Base-by-base conservation (phyloP, 345 rosid species). In the Camelina hispida region DNA sequence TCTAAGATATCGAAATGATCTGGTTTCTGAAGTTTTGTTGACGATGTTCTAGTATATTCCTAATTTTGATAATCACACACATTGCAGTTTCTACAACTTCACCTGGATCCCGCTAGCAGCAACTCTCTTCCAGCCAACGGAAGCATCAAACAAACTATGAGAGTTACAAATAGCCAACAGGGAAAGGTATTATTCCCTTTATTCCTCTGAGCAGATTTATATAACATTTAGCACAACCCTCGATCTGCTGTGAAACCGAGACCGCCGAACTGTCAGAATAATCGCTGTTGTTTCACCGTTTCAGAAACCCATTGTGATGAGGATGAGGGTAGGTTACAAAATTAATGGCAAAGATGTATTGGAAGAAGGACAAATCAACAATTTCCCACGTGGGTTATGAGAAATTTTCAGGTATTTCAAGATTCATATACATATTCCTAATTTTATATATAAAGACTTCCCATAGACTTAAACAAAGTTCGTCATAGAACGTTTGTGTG, bases 341-440 rank as follows among this genome's bases (percentile, higher is more conserved):
- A 56, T 79, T 69, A 83, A 91, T 75, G 81, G 79, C 68, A 90
- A 87, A 81, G 96, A 88, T 76, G 81, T 83, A 63, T 79, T 91
- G 82, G 98, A 94, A 81, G 96, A 88, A 88, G 98, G 93, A 58
- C 98, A 94, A 77, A 81, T 94, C 84, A 91, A 47, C 85, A 86
- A 87, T 68, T 91, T 94, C 81, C 98, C 98, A 18, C 89, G 83
- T 10, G 87, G 38, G 43, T 83, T 94, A 74, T 91, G 89, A 94
- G 73, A 70, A 35, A 5, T 55, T 23, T 62, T 62, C 52, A 77
- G 72, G 76, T 71, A 77, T 42, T 18, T 47, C 55, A 71, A 71
- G 55, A 57, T 71, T 78, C 62, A 57, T 64, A 64, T 77, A 64
- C 60, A 64, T 40, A 47, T 57, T 64, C 66, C 30, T 37, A 54